Evolutionary conservation across 169 alveolate genomes (phyloP), one percentile per base, ranked within the genome.

Genomic region (Perkinsus olseni): DNA sequence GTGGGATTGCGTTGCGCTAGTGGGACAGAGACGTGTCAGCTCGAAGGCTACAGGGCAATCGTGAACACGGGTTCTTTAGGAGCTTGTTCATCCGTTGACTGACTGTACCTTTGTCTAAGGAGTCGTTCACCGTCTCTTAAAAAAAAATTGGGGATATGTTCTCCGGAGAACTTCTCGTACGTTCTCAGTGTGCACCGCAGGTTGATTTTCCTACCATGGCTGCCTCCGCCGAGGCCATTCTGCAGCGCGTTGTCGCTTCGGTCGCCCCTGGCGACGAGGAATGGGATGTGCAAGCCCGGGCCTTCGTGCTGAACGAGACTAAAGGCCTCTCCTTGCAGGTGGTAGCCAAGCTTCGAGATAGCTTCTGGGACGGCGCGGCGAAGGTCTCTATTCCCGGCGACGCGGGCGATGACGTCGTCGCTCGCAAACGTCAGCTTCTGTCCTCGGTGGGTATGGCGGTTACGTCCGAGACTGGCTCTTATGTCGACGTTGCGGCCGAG

Each of bases 381-480:
- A 45, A 45, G 62, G 62, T 45, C 17, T 6, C 62, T 10, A 17
- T 45, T 17, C 62, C 62, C 17, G 62, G 98, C 94, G 94, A 96
- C 97, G n/a, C 96, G 97, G 92, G 96, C 95, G 82, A 97, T 96
- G 92, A n/a, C n/a, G n/a, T n/a, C n/a, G n/a, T n/a, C n/a, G n/a
- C n/a, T n/a, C n/a, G n/a, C n/a, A n/a, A n/a, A n/a, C n/a, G n/a
- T n/a, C n/a, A n/a, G n/a, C n/a, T n/a, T n/a, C n/a, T n/a, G n/a
- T n/a, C n/a, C n/a, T n/a, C n/a, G n/a, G n/a, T n/a, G n/a, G n/a
- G n/a, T n/a, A n/a, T n/a, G n/a, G n/a, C n/a, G n/a, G n/a, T n/a
- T n/a, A n/a, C n/a, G n/a, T n/a, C n/a, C n/a, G n/a, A n/a, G n/a
- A n/a, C n/a, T n/a, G n/a, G n/a, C n/a, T n/a, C n/a, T n/a, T n/a